Percentiles rank a stretch among this genome's conserved stretches.
phyloP scores from a whole-genome alignment of 2,329 filamentous ascomycete species.

The Monosporascus sp. region DNA sequence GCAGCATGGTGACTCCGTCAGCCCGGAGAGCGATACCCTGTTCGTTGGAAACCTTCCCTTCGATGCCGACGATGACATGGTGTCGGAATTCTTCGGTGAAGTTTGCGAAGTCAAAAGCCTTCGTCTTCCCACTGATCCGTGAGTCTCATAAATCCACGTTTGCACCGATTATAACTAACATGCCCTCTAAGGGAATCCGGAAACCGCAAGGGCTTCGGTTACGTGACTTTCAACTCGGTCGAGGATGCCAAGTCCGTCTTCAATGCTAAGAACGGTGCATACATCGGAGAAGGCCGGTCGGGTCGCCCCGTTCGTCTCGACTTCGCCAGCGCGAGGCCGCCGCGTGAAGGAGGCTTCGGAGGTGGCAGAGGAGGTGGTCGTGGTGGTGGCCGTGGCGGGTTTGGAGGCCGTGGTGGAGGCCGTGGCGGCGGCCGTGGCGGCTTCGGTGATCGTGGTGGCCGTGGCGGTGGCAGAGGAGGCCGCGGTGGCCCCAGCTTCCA shows the following conservation, averaged over 20 bases:
- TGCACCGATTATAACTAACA: constrained; percentile 22
- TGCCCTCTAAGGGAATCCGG: constrained; percentile 59
- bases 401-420: constrained; percentile 40
- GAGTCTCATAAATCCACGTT: constrained; percentile 27
- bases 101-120: constrained; percentile 69
- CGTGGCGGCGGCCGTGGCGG: constrained; percentile 41
- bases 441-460: constrained; percentile 34
- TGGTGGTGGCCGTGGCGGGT: constrained; percentile 47
- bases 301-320: constrained; percentile 78
- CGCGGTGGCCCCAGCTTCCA: constrained; percentile 52
- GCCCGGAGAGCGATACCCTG: constrained; percentile 77
- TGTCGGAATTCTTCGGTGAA: constrained; percentile 69
- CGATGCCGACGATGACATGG: constrained; percentile 69
- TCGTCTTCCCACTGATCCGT: constrained; percentile 81
- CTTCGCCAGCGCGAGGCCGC: constrained; percentile 65
- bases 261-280: constrained; percentile 61
- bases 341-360: constrained; percentile 48
- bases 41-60: constrained; percentile 92
- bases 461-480: constrained; percentile 38
- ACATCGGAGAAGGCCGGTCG: constrained; percentile 58
- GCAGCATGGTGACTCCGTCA: constrained; percentile 73
- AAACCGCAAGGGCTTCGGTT: constrained; percentile 86
- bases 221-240: constrained; percentile 75
- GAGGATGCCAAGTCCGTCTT: constrained; percentile 79
- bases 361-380: constrained; percentile 47